Percentiles rank a stretch among this genome's conserved stretches.
These are phyloP conservation scores for Euphorbia lathyris DNA, from an alignment of 345 rosid species.

Conservation along the genomic window DNA sequence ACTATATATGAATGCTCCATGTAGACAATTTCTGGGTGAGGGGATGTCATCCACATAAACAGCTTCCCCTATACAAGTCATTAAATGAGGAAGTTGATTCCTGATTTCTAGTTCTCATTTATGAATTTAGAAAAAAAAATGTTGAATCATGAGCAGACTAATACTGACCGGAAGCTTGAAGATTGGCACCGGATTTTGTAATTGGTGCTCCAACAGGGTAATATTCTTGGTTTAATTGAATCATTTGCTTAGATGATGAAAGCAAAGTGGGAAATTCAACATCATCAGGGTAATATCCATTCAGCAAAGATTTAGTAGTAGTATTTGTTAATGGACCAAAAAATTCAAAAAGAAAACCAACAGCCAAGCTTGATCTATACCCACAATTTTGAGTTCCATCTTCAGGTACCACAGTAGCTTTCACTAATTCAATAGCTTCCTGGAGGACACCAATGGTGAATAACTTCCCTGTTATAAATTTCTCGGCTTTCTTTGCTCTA, in stretches of 20 bases:
- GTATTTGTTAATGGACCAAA: constrained; percentile 42
- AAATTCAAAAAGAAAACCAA: constrained; percentile 70
- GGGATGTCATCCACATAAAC: constrained; percentile 92
- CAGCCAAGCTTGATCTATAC: constrained; percentile 74
- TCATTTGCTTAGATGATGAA: constrained; percentile 57
- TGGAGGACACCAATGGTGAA: constrained; percentile 40
- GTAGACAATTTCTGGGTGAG: constrained; percentile 58
- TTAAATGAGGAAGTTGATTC: constrained; percentile 12
- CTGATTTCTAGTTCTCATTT: background rate
- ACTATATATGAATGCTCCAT: constrained; percentile 84
- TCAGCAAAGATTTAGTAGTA: constrained; percentile 2
- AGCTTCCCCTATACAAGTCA: constrained; percentile 62
- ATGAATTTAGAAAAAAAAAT: no score
- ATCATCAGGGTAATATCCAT: constrained; percentile 12
- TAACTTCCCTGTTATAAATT: constrained; percentile 48
- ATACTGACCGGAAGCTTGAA: constrained; percentile 87
- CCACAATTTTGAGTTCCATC: constrained; percentile 41
- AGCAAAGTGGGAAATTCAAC: constrained; percentile 34
- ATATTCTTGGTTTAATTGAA: constrained; percentile 45
- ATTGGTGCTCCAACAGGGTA: constrained; percentile 68
- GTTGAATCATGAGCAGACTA: background rate
- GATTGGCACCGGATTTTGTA: constrained; percentile 57
- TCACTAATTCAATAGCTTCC: constrained; percentile 56
- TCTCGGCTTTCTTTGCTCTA: constrained; percentile 61
- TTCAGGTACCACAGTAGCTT: constrained; percentile 46